Base-by-base conservation (phyloP, 345 rosid genomes). In the Aquilaria malaccensis region DNA sequence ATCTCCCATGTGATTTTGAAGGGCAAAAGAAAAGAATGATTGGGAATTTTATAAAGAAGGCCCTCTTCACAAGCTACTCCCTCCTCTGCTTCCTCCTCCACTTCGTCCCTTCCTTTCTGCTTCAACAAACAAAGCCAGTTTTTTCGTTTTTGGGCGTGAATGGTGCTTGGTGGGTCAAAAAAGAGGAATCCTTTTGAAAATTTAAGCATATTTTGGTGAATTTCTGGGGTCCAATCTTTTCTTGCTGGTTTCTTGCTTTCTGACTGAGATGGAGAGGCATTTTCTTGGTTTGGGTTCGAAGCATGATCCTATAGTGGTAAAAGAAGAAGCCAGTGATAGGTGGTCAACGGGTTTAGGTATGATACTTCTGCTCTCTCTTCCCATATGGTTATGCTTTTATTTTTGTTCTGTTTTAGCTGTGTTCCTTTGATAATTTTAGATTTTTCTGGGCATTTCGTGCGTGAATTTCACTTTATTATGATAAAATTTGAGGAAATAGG, bases 211-310 rank as follows among this genome's bases (percentile, higher is more conserved):
- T 50, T 47, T 48, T 58, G 60, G 9, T 60, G 13, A 32, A 29
- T 61, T 33, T 30, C 14, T 55, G 11, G 46, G 13, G 46, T 33
- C 50, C 22, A 22, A 22, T 22, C 22, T 22, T 22, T 22, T 22
- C 22, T 22, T 22, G 22, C 22, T 22, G 22, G 22, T 6, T 46
- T 58, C 33, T 48, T 22, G 51, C 10, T 15, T 31, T 7, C 37
- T 11, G 29, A 33, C 10, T 52, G 41, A 61, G 2, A 80, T 83
- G 85, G 88, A 83, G 77, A 80, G 81, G 68, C 81, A 83, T 70
- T 83, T 83, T 62, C 70, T 83, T 9, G 83, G 88, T 12, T 7
- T 83, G 52, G 80, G 72, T 66, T 70, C 81, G 14, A 80, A 67
- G 67, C 60, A 56, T 67, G 33, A 61, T 69, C 75, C 78, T 29